Evolutionary conservation across 2,329 filamentous ascomycete genomes (phyloP), one percentile per base, ranked within the genome.

Genomic region (Fusarium musae): DNA sequence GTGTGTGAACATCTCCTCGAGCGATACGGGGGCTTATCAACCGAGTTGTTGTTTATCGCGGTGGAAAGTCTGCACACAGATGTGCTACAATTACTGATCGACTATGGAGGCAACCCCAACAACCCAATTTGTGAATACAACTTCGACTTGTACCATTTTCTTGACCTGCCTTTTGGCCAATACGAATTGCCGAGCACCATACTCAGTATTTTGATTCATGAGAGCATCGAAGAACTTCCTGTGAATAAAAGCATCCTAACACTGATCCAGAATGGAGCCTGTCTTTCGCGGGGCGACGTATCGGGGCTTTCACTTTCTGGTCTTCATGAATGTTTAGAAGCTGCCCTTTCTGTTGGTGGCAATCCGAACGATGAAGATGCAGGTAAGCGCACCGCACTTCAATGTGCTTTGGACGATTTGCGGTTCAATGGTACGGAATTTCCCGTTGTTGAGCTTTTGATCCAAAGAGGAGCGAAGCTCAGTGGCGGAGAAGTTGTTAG

Each of bases 31-130:
- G 23, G 32, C 1, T 2, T 32, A 16, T 11, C 32, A 1, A 1
- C 12, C 0, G 11, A 1, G 0, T 0, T 53, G 13, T 0, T 21
- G 0, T n/a, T n/a, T n/a, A n/a, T n/a, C n/a, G n/a, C n/a, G n/a
- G n/a, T n/a, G n/a, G n/a, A n/a, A n/a, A n/a, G n/a, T n/a, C n/a
- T n/a, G n/a, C n/a, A n/a, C n/a, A n/a, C n/a, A n/a, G n/a, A 37
- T 1, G 0, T 37, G 8, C 0, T 52, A 0, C 6, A 26, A 0
- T 0, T 53, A 1, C 49, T 53, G 2, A 26, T 53, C 2, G 9
- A 26, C 3, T 11, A 21, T 2, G 32, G 49, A 16, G n/a, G 5
- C 0, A 3, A 26, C 12, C 32, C 32, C 3, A 23, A 32, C 3
- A 10, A n/a, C n/a, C n/a, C n/a, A n/a, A n/a, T n/a, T n/a, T n/a